Base-by-base conservation (phyloP, 805 yeast genomes). In the Candida coleopterorum region DNA sequence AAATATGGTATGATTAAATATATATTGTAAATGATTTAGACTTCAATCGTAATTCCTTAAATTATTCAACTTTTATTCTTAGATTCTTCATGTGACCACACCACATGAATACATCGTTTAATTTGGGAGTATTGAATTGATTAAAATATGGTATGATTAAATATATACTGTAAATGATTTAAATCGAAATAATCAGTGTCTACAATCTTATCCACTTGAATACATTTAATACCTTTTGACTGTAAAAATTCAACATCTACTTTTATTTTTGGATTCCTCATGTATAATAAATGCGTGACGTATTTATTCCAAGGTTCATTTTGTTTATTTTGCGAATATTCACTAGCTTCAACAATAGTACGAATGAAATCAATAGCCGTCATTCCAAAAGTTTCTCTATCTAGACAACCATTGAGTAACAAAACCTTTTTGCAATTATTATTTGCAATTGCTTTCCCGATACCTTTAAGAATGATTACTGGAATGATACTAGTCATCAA, bases 141-240 rank as follows among this genome's bases (percentile, higher is more conserved):
- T n/a, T n/a, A n/a, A n/a, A n/a, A n/a, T n/a, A n/a, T 93, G 97
- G 97, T 89, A 88, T 53, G 97, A 89, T 60, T 89, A 58, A 58
- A 50, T 29, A 52, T 50, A 5, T 18, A 17, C 37, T 60, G 62
- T 42, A 77, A 58, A 37, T 69, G 76, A 2, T 48, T 48, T 37
- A 64, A 46, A 45, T 77, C 75, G 42, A 71, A 76, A 18, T 48
- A 47, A 22, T 55, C 57, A 3, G 40, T 41, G 4, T 50, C 56
- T 4, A 49, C 44, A 7, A 35, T 33, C 32, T 58, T 44, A 6
- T 51, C 47, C 2, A 76, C 71, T 18, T 55, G 50, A 6, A 74
- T 59, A 48, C 85, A 76, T 21, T 47, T 44, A 15, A 82, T 62
- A 0, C 81, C 80, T 34, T 61, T 51, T 2, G 37, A 25, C 25